A percentile compares a stretch with the other conserved stretches of the same genome.
These are phyloP conservation scores for Scytalidium sp. DNA, from an alignment of 2,329 filamentous ascomycete genomes.

Conservation along the genomic window DNA sequence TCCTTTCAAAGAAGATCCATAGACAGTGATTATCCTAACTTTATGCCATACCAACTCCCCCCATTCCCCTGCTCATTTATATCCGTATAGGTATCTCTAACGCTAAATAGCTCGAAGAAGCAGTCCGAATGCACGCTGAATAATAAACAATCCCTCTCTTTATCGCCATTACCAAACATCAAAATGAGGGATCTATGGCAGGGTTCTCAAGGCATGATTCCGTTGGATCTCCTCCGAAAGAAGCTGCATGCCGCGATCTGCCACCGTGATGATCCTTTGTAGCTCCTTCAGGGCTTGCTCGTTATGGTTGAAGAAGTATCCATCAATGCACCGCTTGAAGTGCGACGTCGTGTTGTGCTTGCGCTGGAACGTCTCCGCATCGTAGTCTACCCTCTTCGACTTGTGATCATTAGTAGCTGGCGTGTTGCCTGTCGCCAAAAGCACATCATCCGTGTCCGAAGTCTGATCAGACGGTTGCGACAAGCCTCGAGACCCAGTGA, in stretches of 20 bases:
- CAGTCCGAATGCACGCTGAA: no score
- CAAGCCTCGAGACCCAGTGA: no score
- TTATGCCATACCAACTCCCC: no score
- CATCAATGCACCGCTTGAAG: conserved; percentile 27
- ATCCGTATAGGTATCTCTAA: background rate
- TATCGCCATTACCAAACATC: no score
- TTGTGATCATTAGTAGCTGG: background rate
- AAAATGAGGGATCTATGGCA: no score
- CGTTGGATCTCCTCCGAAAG: conserved; percentile 16
- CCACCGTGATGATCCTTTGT: conserved; percentile 26
- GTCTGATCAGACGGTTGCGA: no score
- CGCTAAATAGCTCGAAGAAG: background rate
- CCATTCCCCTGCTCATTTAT: background rate
- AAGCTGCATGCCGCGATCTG: conserved; percentile 26
- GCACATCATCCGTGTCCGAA: background rate
- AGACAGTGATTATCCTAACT: no score
- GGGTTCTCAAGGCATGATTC: conserved; percentile 4
- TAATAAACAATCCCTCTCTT: no score
- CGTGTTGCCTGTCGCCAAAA: no score
- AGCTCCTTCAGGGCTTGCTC: conserved; percentile 25
- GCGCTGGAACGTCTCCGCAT: conserved; percentile 25
- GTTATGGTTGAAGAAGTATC: conserved; percentile 28
- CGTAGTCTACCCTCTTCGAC: conserved; percentile 14
- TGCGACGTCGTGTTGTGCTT: conserved; percentile 25
- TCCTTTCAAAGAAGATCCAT: no score